Base-by-base conservation (phyloP, 2,329 filamentous ascomycete species). In the Apiospora arundinis region DNA sequence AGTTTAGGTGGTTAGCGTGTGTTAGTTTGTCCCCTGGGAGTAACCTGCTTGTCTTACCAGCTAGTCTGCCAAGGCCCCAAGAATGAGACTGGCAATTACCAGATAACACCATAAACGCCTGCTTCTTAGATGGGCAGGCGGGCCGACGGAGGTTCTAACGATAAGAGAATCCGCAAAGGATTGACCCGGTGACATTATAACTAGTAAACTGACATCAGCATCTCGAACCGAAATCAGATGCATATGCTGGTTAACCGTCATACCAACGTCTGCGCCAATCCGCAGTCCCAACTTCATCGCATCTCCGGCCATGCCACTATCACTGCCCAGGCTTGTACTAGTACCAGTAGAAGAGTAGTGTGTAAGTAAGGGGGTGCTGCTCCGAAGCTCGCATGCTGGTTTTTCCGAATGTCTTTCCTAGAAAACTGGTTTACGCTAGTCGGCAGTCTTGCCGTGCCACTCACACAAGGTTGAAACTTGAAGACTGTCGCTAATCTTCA, bases 381-480 rank as follows among this genome's bases (percentile, higher is more conserved):
- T 60, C 52, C 52, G 52, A 60, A n/a, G 52, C n/a, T 37, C 52
- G 52, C 52, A 37, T 37, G 52, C 18, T 60, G 18, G 8, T 25
- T 73, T 73, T 75, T 75, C 74, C 72, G 73, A 72, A 71, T 74
- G 72, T 76, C 71, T 76, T 72, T 71, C 67, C 74, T 71, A 70
- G 63, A 72, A 71, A 72, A 68, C 63, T 67, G 70, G 72, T 68
- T 73, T 71, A 48, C 65, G 56, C 72, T 71, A 42, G 56, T 73
- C 74, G 72, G 73, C 71, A 74, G 70, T 69, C 69, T 69, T 72
- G 70, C 68, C 25, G 70, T 73, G 69, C 46, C 63, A 60, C 70
- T 76, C 72, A 72, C 74, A 73, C 75, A 75, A 77, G 73, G 74
- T 74, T 76, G 76, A 78, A 78, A 77, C 75, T 75, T 72, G 71